A percentile compares a stretch with the other conserved stretches of the same genome.
Conservation (phyloP, 169 alveolate genomes). For the Ichthyophthirius multifiliis region DNA sequence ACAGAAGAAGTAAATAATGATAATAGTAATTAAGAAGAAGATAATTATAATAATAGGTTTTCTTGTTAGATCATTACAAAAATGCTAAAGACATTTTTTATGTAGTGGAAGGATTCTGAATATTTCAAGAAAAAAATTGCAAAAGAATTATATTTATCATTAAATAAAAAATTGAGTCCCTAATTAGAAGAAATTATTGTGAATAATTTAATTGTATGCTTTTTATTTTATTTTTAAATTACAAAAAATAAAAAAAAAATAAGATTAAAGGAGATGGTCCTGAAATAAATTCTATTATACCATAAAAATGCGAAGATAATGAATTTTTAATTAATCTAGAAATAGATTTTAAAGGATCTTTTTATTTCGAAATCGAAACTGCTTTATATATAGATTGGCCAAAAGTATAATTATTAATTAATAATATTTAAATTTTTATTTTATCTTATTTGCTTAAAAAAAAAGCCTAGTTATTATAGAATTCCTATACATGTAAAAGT, state of each 20-base stretch:
- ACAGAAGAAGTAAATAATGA: too few species aligned
- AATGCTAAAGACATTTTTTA: not conserved
- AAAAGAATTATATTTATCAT: not conserved
- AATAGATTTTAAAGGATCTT: not conserved
- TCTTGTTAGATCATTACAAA: not conserved
- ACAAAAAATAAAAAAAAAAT: not conserved
- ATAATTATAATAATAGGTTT: too few species aligned
- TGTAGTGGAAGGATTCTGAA: not conserved
- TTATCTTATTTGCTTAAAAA: not conserved
- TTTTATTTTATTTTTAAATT: not conserved
- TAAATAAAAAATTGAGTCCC: not conserved
- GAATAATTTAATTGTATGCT: not conserved
- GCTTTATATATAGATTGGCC: constrained; percentile 5
- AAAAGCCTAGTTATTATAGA: not conserved
- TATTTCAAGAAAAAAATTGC: not conserved
- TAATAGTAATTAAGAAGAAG: too few species aligned
- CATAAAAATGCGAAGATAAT: not conserved
- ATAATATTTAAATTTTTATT: not conserved
- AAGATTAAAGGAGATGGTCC: constrained; percentile 10
- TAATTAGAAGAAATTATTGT: not conserved
- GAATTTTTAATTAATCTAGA: constrained; percentile 9
- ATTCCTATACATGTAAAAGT: not conserved
- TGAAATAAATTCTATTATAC: not conserved
- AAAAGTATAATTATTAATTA: not conserved
- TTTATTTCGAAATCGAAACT: not conserved